Conservation (phyloP, 2,329 filamentous ascomycete genomes). For the Dryadomyces quercus-mongolicae region DNA sequence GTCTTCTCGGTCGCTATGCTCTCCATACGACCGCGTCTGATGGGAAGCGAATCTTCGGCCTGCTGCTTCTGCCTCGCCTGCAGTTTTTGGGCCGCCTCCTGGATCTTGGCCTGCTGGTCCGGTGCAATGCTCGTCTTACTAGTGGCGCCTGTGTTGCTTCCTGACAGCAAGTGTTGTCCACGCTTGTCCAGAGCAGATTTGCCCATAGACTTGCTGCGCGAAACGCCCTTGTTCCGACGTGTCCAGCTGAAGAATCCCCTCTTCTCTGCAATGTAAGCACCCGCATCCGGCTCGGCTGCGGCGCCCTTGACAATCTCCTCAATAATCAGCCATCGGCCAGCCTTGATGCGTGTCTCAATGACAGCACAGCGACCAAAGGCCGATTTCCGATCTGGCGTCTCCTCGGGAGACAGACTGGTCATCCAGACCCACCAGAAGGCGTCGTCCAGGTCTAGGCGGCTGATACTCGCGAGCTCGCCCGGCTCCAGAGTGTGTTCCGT, state of each 20-base stretch:
- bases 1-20: slow-evolving; percentile 54
- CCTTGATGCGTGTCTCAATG: slow-evolving; percentile 72
- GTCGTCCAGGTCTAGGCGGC: slow-evolving; percentile 74
- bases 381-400: slow-evolving; percentile 73
- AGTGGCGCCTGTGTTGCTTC: slow-evolving; percentile 25
- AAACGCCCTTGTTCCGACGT: slow-evolving; percentile 48
- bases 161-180: slow-evolving; percentile 25
- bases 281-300: slow-evolving; percentile 69
- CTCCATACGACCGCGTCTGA: slow-evolving; percentile 40
- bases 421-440: slow-evolving; percentile 99
- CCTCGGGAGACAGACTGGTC: slow-evolving; percentile 84
- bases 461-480: slow-evolving; percentile 89
- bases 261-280: slow-evolving; percentile 89
- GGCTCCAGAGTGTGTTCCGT: slow-evolving; percentile 62
- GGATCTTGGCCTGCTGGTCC: slow-evolving; percentile 87
- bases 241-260: slow-evolving; percentile 89
- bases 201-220: slow-evolving; percentile 58
- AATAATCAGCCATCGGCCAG: slow-evolving; percentile 83
- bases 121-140: slow-evolving; percentile 80
- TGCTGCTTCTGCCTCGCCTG: slow-evolving; percentile 58
- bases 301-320: slow-evolving; percentile 95
- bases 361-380: slow-evolving; percentile 90
- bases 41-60: slow-evolving; percentile 17
- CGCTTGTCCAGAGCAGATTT: slow-evolving; percentile 43
- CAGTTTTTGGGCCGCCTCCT: slow-evolving; percentile 76